Evolutionary conservation across 768 basidiomycete species (phyloP).

Genomic region (Agaricus subrufescens): DNA sequence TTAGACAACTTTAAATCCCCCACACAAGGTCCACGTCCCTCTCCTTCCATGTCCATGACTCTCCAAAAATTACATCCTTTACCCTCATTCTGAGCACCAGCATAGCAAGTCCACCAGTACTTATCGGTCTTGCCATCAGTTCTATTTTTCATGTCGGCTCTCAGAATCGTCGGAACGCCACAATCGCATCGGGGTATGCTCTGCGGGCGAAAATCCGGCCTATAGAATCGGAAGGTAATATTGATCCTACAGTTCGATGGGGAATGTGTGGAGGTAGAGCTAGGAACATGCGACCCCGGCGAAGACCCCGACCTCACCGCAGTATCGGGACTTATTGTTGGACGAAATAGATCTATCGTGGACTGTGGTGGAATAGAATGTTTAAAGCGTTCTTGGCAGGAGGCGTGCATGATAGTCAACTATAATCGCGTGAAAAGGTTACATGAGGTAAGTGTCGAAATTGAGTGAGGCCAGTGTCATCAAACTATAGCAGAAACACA

Average conservation of each 20-base stretch:
- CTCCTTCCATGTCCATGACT: constrained; percentile 62
- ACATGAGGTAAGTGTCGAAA: background rate
- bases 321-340: constrained; percentile 23
- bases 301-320: constrained; percentile 28
- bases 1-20: constrained; percentile 11
- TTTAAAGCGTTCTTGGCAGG: constrained; percentile 79
- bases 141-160: constrained; percentile 77
- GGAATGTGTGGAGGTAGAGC: background rate
- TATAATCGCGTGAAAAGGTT: constrained; percentile 21
- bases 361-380: constrained; percentile 72
- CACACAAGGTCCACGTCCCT: constrained; percentile 53
- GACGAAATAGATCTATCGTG: constrained; percentile 67
- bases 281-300: background rate
- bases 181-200: constrained; percentile 73
- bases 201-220: constrained; percentile 70
- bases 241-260: constrained; percentile 73
- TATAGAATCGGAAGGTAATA: constrained; percentile 82
- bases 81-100: constrained; percentile 78
- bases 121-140: constrained; percentile 46
- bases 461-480: background rate
- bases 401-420: constrained; percentile 86
- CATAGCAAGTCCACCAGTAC: constrained; percentile 84
- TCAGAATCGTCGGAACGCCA: constrained; percentile 60
- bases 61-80: constrained; percentile 78
- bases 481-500: constrained; percentile 15